phyloP scores from a whole-genome alignment of 1,139 yeast species.

The Meyerozyma carpophila region DNA sequence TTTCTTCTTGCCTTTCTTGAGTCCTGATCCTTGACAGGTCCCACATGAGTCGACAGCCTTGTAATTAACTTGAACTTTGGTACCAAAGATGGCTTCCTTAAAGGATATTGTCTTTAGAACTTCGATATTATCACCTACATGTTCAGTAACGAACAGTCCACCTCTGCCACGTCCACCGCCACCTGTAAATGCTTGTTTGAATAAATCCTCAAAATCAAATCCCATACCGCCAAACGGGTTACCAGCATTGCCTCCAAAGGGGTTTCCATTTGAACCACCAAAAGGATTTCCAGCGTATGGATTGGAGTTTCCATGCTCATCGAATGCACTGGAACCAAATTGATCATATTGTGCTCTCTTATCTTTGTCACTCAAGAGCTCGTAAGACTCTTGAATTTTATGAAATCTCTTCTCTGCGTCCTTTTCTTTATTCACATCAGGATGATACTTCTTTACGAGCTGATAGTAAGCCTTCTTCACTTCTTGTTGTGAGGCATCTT shows the following conservation, averaged over 20 bases:
- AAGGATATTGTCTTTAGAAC: conserved; percentile 68
- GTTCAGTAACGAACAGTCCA: conserved; percentile 57
- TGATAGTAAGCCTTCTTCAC: conserved; percentile 93
- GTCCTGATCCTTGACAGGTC: conserved; percentile 80
- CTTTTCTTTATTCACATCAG: conserved; percentile 89
- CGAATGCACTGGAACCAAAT: conserved; percentile 85
- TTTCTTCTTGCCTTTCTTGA: conserved; percentile 72
- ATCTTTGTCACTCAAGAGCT: conserved; percentile 78
- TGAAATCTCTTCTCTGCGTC: conserved; percentile 88
- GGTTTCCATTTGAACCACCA: conserved; percentile 39
- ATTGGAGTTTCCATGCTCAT: conserved; percentile 54
- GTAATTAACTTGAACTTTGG: conserved; percentile 61
- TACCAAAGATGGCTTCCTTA: conserved; percentile 86
- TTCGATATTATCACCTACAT: conserved; percentile 87
- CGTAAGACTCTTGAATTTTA: conserved; percentile 91
- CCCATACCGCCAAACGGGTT: conserved; percentile 46
- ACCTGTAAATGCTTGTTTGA: conserved; percentile 67
- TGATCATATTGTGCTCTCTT: conserved; percentile 90
- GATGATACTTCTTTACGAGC: conserved; percentile 90
- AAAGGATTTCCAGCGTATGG: conserved; percentile 45
- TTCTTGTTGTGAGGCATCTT: conserved; percentile 67
- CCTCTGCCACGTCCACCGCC: conserved; percentile 28
- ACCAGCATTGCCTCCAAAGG: conserved; percentile 29
- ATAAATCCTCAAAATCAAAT: conserved; percentile 80
- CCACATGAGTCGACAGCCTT: conserved; percentile 72